A percentile compares a stretch with the other conserved stretches of the same genome.
Conservation (phyloP, 805 yeast genomes). For the Debaryomyces maramus region DNA sequence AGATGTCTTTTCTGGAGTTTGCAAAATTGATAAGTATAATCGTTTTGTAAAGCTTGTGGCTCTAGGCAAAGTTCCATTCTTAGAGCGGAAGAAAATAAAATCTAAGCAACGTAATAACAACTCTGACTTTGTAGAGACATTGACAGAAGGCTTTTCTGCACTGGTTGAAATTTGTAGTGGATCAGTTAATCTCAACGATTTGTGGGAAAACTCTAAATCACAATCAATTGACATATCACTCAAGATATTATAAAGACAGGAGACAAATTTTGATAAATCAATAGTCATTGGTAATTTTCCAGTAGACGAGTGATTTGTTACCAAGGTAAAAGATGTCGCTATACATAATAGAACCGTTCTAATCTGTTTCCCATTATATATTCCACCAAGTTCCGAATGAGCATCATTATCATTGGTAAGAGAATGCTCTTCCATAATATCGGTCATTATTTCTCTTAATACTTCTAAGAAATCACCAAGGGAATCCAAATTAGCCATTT, state of each 20-base stretch:
- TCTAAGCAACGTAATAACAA: slow-evolving; percentile 75
- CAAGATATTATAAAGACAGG: slow-evolving; percentile 67
- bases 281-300: slow-evolving; percentile 61
- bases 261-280: slow-evolving; percentile 79
- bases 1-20: slow-evolving; percentile 85
- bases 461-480: slow-evolving; percentile 92
- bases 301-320: slow-evolving; percentile 62
- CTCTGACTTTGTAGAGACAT: slow-evolving; percentile 87
- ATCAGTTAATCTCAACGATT: slow-evolving; percentile 76
- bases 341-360: slow-evolving; percentile 80
- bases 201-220: slow-evolving; percentile 83
- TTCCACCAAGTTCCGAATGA: slow-evolving; percentile 27
- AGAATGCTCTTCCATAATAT: slow-evolving; percentile 46
- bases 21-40: slow-evolving; percentile 62
- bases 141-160: slow-evolving; percentile 65
- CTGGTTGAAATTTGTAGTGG: slow-evolving; percentile 50
- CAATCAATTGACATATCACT: slow-evolving; percentile 73
- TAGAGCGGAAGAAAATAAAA: slow-evolving; percentile 74
- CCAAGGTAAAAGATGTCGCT: slow-evolving; percentile 85
- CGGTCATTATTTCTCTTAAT: slow-evolving; percentile 73
- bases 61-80: slow-evolving; percentile 62
- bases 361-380: slow-evolving; percentile 42
- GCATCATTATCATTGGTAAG: slow-evolving; percentile 20
- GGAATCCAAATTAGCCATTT: slow-evolving; percentile 87
- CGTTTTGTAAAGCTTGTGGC: slow-evolving; percentile 84